Evolutionary conservation across 2,329 filamentous ascomycete genomes (phyloP).

Genomic region (Cladophialophora bantiana): DNA sequence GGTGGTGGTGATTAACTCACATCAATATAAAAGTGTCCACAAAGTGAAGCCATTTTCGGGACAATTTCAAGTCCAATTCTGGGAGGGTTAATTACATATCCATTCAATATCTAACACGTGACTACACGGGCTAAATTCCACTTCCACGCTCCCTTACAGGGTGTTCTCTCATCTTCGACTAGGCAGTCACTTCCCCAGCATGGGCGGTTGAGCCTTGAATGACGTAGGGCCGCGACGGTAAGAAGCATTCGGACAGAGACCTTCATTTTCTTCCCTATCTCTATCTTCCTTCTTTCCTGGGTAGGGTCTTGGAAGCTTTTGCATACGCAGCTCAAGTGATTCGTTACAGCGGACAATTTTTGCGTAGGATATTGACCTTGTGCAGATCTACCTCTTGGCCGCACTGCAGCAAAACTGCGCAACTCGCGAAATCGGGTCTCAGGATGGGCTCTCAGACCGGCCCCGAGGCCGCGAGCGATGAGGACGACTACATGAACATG

Average conservation of each 20-base stretch:
- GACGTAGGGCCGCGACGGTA: neutral
- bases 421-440: neutral
- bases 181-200: neutral
- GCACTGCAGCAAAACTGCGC: neutral
- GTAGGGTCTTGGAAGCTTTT: neutral
- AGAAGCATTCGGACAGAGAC: neutral
- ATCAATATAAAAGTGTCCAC: constrained; percentile 17
- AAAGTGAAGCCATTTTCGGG: constrained; percentile 27
- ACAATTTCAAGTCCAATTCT: constrained; percentile 34
- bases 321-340: neutral
- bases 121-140: neutral
- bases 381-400: neutral
- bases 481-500: constrained; percentile 99
- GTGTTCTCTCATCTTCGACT: neutral
- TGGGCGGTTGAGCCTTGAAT: neutral
- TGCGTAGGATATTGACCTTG: constrained; percentile 12
- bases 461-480: constrained; percentile 55
- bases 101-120: constrained; percentile 13
- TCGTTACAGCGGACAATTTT: neutral
- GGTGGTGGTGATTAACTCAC: neutral
- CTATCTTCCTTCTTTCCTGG: neutral
- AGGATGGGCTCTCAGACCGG: constrained; percentile 20
- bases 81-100: constrained; percentile 13
- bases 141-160: neutral
- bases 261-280: neutral